phyloP scores from a whole-genome alignment of 2,329 filamentous ascomycete species.

The Monilinia laxa region DNA sequence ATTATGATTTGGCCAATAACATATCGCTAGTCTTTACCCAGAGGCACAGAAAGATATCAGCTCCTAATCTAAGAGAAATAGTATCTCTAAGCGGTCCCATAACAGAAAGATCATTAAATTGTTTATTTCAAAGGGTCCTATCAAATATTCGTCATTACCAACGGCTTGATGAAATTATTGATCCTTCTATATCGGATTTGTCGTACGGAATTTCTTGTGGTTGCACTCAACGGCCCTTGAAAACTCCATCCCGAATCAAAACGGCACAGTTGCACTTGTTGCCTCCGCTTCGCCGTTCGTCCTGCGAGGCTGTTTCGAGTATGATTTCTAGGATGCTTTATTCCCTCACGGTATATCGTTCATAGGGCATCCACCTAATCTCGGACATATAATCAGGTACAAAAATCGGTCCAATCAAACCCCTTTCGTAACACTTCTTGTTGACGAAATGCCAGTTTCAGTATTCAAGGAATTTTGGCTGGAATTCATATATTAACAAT shows the following conservation, averaged over 20 bases:
- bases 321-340: neutral
- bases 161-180: neutral
- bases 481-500: neutral
- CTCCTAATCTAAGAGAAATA: neutral
- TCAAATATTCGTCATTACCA: neutral
- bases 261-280: neutral
- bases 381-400: too few species aligned
- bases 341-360: neutral
- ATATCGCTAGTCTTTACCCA: neutral
- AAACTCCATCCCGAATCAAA: neutral
- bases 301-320: constrained; percentile 6
- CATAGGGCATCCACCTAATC: neutral
- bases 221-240: constrained; percentile 4
- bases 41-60: neutral
- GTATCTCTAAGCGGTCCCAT: neutral
- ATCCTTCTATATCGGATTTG: neutral
- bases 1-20: neutral
- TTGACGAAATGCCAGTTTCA: neutral
- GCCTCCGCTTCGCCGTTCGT: neutral
- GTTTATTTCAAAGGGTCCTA: neutral
- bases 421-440: neutral
- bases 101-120: neutral
- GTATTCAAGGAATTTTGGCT: neutral
- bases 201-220: neutral
- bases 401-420: neutral